phyloP scores from a whole-genome alignment of 2,329 filamentous ascomycete species.

The Stachybotrys chlorohalonatus region DNA sequence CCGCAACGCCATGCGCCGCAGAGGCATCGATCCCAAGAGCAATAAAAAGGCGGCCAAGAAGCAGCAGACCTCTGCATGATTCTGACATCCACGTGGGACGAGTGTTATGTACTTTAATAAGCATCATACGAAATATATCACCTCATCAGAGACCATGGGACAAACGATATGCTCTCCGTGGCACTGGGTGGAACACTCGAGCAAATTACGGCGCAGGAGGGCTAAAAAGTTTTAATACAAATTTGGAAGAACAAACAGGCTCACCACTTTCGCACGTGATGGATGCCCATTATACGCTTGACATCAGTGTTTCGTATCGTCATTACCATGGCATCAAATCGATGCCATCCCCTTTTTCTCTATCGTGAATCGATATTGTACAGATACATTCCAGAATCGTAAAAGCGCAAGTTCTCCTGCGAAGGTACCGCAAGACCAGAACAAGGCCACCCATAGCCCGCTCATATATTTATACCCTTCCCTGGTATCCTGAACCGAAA shows the following conservation, averaged over 20 bases:
- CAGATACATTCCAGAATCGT: neutral
- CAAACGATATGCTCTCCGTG: too few relatives aligned
- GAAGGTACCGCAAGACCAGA: neutral
- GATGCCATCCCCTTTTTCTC: neutral
- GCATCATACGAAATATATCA: too few relatives aligned
- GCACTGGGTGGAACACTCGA: too few relatives aligned
- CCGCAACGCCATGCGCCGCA: constrained; percentile 62
- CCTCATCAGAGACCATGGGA: too few relatives aligned
- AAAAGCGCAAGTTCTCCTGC: neutral
- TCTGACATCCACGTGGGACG: too few relatives aligned
- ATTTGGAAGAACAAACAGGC: too few relatives aligned
- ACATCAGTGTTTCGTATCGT: neutral
- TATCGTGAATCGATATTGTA: neutral
- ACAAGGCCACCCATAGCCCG: neutral
- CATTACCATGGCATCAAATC: neutral
- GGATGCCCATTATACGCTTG: neutral
- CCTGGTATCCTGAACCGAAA: neutral
- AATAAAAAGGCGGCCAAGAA: constrained; percentile 20
- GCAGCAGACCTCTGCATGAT: constrained; percentile 8
- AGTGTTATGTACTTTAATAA: too few relatives aligned
- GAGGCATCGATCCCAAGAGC: constrained; percentile 63
- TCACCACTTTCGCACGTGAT: too few relatives aligned
- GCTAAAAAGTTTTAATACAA: too few relatives aligned
- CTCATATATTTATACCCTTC: neutral
- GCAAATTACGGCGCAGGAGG: too few relatives aligned